Percentiles rank a stretch among this genome's conserved stretches.
These are phyloP conservation scores for Euphorbia tirucalli DNA, from an alignment of 345 rosid genomes.

Conservation along the genomic window DNA sequence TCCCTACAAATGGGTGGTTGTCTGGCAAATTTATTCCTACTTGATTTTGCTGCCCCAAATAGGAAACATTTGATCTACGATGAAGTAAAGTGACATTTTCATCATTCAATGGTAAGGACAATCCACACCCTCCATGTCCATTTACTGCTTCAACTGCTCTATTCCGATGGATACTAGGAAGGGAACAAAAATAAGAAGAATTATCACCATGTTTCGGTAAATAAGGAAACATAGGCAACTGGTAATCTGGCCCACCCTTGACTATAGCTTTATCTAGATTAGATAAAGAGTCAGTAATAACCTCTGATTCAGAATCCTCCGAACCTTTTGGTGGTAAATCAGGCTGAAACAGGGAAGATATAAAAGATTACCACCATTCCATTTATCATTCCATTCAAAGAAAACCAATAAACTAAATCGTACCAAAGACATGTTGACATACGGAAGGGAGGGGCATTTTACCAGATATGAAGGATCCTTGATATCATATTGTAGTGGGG, in stretches of 20 bases:
- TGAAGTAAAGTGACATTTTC: slow-evolving; percentile 33
- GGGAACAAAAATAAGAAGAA: slow-evolving; percentile 31
- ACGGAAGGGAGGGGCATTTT: slow-evolving; percentile 23
- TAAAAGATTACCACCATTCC: slow-evolving; percentile 24
- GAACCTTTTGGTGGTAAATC: slow-evolving; percentile 40
- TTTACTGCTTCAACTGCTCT: slow-evolving; percentile 33
- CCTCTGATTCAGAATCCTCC: slow-evolving; percentile 38
- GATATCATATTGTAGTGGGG: slow-evolving; percentile 38
- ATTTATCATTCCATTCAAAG: not conserved
- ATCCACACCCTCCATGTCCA: slow-evolving; percentile 37
- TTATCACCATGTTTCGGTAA: slow-evolving; percentile 26
- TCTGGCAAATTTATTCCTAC: slow-evolving; percentile 29
- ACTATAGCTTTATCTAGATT: slow-evolving; percentile 41
- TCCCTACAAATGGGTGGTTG: slow-evolving; percentile 34
- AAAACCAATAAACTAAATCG: not conserved
- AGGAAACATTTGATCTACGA: slow-evolving; percentile 22
- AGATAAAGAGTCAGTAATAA: slow-evolving; percentile 32
- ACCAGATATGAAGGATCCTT: slow-evolving; percentile 51
- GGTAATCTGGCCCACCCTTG: slow-evolving; percentile 32
- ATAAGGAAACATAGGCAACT: slow-evolving; percentile 30
- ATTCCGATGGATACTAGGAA: slow-evolving; percentile 31
- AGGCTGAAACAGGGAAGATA: slow-evolving; percentile 38
- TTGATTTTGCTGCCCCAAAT: slow-evolving; percentile 41
- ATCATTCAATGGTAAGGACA: slow-evolving; percentile 37
- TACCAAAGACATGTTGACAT: slow-evolving; percentile 6